phyloP scores from a whole-genome alignment of 768 basidiomycete species.

The Auricularia heimuer region DNA sequence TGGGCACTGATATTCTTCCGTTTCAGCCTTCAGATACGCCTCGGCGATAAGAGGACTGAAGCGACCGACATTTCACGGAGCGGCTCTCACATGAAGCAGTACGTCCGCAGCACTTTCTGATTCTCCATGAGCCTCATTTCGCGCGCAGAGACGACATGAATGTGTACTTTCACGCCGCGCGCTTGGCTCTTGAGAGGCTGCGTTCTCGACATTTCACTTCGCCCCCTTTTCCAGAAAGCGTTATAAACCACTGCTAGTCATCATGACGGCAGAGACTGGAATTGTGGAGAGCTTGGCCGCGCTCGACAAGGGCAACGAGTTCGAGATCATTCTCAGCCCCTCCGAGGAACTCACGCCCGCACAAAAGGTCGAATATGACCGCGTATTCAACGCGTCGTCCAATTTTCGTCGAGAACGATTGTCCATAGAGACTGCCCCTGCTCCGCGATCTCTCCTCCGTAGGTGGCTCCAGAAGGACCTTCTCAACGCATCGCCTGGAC shows the following conservation, averaged over 20 bases:
- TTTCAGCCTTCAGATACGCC: background rate
- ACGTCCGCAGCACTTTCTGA: background rate
- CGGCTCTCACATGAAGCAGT: background rate
- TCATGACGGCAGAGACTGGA: background rate
- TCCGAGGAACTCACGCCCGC: background rate
- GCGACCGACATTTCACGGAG: background rate
- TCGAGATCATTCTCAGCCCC: background rate
- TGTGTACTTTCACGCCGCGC: background rate
- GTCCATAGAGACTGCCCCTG: background rate
- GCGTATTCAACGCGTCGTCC: background rate
- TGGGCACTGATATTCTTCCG: background rate
- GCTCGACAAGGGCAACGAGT: background rate
- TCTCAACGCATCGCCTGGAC: background rate
- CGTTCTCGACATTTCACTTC: background rate
- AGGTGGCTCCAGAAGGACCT: background rate
- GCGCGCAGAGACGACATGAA: background rate
- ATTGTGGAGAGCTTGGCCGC: background rate
- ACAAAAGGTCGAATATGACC: background rate
- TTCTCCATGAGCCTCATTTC: background rate
- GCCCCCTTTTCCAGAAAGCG: background rate
- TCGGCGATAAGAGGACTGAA: slow-evolving; percentile 1
- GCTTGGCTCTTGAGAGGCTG: background rate
- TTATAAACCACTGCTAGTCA: background rate
- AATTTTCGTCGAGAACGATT: background rate
- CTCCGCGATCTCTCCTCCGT: background rate